Conservation (phyloP, 768 basidiomycete species). For the Boletus bicolor region DNA sequence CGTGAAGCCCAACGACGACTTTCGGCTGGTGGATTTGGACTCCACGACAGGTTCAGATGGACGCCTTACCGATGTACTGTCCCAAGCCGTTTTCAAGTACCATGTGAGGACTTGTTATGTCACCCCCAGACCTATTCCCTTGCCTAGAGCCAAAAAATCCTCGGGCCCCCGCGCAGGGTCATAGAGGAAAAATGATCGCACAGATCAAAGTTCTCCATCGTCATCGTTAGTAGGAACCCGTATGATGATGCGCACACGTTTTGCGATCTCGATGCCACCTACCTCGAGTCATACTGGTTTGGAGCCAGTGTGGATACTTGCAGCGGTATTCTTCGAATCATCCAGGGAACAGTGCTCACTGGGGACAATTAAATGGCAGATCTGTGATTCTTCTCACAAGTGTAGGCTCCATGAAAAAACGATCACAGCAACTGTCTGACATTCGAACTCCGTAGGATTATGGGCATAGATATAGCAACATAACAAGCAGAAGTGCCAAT, state of each 20-base stretch:
- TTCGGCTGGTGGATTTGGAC: neutral
- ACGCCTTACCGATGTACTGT: no score
- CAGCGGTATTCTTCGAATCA: neutral
- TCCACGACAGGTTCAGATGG: neutral
- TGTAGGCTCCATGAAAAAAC: neutral
- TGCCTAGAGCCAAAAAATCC: neutral
- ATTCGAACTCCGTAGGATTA: neutral
- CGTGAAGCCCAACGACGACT: neutral
- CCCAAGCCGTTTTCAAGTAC: neutral
- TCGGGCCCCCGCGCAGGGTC: neutral
- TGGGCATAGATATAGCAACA: neutral
- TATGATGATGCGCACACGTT: neutral
- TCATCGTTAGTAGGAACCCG: neutral
- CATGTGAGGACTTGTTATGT: neutral
- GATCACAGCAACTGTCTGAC: neutral
- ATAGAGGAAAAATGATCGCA: neutral
- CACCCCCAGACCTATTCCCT: neutral
- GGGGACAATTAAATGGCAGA: neutral
- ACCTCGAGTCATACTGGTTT: no score
- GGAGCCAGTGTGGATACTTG: neutral
- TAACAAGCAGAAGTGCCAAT: neutral
- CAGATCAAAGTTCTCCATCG: neutral
- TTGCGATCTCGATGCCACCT: no score
- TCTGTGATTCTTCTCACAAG: neutral
- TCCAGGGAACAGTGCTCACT: neutral